A percentile compares a stretch with the other conserved stretches of the same genome.
Conservation (phyloP, 2,329 filamentous ascomycete genomes). For the Talaromyces sp. region DNA sequence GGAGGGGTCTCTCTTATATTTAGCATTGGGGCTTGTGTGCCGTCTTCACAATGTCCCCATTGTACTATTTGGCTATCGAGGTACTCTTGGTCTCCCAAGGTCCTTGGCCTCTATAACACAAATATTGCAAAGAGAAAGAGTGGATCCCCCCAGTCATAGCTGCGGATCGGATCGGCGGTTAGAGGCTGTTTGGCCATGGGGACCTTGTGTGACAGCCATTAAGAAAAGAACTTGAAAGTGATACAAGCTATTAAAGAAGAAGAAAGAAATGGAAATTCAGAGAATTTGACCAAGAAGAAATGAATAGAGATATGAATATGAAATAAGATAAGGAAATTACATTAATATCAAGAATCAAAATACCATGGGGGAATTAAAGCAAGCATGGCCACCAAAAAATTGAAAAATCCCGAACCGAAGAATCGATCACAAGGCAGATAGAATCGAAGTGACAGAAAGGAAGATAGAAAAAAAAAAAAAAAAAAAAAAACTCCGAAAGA, state of each 20-base stretch:
- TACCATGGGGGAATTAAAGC: constrained; percentile 21
- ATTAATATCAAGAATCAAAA: constrained; percentile 8
- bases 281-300: not conserved
- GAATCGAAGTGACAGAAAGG: not conserved
- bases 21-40: not conserved
- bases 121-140: not conserved
- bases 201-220: constrained; percentile 28
- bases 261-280: constrained; percentile 5
- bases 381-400: constrained; percentile 1
- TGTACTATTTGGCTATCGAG: constrained; percentile 27
- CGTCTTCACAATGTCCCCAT: constrained; percentile 22
- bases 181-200: constrained; percentile 16
- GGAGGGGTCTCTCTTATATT: constrained; percentile 8
- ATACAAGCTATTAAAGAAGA: constrained; percentile 2
- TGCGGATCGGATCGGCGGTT: constrained; percentile 5
- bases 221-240: constrained; percentile 14
- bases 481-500: not conserved
- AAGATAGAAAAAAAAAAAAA: not conserved
- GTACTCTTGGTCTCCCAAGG: constrained; percentile 38
- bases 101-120: constrained; percentile 24
- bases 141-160: constrained; percentile 8
- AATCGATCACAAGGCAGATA: not conserved
- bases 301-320: not conserved
- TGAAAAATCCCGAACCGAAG: constrained; percentile 6
- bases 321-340: not conserved